Conservation (phyloP, 2,329 filamentous ascomycete genomes). For the Parastagonospora nodorum region DNA sequence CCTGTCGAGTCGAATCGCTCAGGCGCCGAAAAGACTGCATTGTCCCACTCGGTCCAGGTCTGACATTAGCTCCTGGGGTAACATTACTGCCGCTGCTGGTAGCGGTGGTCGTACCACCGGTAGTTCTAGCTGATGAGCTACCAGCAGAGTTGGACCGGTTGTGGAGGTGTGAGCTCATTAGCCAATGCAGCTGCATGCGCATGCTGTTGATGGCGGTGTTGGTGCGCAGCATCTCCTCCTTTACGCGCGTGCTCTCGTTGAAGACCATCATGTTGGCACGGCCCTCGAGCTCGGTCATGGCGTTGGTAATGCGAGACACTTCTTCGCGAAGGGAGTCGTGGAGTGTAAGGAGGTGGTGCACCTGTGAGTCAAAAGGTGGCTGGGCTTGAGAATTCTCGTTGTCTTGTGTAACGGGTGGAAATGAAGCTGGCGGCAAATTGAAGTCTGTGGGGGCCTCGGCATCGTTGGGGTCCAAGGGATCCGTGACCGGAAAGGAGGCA, state of each 20-base stretch:
- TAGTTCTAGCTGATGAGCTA: slow-evolving; percentile 29
- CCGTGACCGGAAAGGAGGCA: slow-evolving; percentile 38
- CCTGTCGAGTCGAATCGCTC: slow-evolving; percentile 44
- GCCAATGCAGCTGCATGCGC: slow-evolving; percentile 66
- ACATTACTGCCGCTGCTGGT: slow-evolving; percentile 24
- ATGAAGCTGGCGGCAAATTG: slow-evolving; percentile 40
- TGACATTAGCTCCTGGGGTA: slow-evolving; percentile 30
- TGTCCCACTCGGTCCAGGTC: slow-evolving; percentile 28
- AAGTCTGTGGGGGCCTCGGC: slow-evolving; percentile 41
- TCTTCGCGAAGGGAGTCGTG: slow-evolving; percentile 67
- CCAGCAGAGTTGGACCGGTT: slow-evolving; percentile 36
- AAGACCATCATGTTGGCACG: slow-evolving; percentile 66
- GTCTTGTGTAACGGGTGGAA: slow-evolving; percentile 33
- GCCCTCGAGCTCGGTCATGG: slow-evolving; percentile 64
- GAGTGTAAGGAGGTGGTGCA: slow-evolving; percentile 64
- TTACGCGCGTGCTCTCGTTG: slow-evolving; percentile 65
- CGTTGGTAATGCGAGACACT: slow-evolving; percentile 59
- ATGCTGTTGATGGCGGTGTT: slow-evolving; percentile 64
- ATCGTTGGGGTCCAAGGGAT: slow-evolving; percentile 41
- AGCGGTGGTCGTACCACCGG: slow-evolving; percentile 26
- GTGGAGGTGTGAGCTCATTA: slow-evolving; percentile 62
- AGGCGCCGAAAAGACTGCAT: slow-evolving; percentile 37
- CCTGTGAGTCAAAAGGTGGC: slow-evolving; percentile 52
- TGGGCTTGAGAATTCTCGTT: slow-evolving; percentile 30
- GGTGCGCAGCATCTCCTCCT: slow-evolving; percentile 66